Evolutionary conservation across 139 green algal species (phyloP).

Genomic region (Coelastrella sp.): DNA sequence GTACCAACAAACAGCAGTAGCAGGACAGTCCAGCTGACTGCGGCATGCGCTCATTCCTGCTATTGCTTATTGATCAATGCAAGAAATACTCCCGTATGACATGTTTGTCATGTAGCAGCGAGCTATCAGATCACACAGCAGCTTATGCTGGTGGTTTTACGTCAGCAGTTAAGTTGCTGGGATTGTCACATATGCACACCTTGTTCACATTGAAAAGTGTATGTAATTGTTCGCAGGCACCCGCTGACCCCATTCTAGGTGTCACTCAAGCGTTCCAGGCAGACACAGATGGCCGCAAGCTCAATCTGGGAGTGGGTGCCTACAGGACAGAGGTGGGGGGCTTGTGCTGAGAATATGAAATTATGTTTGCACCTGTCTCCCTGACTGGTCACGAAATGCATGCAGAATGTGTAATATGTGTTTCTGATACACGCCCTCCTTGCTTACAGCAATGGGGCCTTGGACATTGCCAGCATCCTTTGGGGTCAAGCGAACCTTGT

Average conservation of each 20-base stretch:
- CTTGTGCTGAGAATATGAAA: neutral
- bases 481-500: too few species aligned
- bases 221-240: conserved; percentile 62
- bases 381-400: too few species aligned
- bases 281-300: conserved; percentile 74
- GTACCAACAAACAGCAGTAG: too few species aligned
- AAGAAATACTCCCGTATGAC: neutral
- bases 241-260: conserved; percentile 85
- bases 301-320: conserved; percentile 94
- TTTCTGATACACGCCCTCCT: too few species aligned
- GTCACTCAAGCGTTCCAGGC: conserved; percentile 82
- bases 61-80: too few species aligned
- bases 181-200: neutral
- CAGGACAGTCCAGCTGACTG: too few species aligned
- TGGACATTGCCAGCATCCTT: too few species aligned
- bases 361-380: neutral
- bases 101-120: neutral
- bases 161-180: too few species aligned
- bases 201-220: neutral
- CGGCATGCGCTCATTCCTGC: too few species aligned
- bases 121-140: neutral
- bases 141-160: too few species aligned
- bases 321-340: conserved; percentile 87
- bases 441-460: too few species aligned
- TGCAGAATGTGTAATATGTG: too few species aligned